Evolutionary conservation across 176 grass and related monocot genomes (phyloP), one percentile per base, ranked within the genome.

Genomic region (Oryza nivara): DNA sequence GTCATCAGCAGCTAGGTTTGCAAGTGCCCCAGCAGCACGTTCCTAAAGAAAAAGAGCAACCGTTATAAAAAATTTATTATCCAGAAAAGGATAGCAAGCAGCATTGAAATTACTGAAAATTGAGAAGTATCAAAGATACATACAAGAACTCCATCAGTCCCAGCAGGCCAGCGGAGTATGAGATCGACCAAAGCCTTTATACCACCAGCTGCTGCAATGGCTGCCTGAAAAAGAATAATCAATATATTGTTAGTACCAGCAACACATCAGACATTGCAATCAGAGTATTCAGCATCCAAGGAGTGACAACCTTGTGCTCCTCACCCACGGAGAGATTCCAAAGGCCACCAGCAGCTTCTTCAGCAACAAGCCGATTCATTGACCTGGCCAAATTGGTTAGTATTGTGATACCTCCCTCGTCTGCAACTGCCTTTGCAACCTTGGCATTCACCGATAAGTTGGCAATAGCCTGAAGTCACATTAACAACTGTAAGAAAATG

Each of bases 301-400:
- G 56, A 89, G 83, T 75, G 82, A 86, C 63, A 79, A 99, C 97
- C 97, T 99, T 99, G 72, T 99, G 97, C 25, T 96, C 97, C 76
- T 99, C 93, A 34, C 93, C 97, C 16, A 99, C 97, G 69, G 97
- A 99, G 67, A 99, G 97, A 89, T 99, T 99, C 97, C 97, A 99
- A 82, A 99, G 97, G 58, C 97, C 97, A 68, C 97, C 97, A 71
- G 97, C 93, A 81, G 97, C 97, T 83, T 99, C 97, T 92, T 99
- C 97, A 80, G 97, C 93, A 78, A 99, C 97, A 91, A 89, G 75
- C 61, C 93, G 88, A 85, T 96, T 99, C 86, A 83, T 94, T 0
- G 97, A 99, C 82, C 86, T 90, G 34, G 97, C 97, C 47, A 99
- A 88, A 82, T 90, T 87, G 22, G 88, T 93, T 49, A 99, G 90